Evolutionary conservation across 306 rosid species (phyloP).

Genomic region (Dicorynia guianensis): DNA sequence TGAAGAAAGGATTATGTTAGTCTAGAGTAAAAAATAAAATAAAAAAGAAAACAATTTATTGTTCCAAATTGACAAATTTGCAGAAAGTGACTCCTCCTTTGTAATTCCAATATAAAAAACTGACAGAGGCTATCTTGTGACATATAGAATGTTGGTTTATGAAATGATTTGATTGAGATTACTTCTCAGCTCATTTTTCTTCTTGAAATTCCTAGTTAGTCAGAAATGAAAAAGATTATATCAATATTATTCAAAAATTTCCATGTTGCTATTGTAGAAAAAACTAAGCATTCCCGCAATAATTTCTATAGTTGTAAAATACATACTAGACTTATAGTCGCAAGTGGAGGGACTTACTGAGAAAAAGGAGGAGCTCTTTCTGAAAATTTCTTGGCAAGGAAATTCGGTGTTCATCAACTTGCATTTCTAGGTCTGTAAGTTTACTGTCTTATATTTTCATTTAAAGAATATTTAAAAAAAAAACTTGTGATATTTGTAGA

Average conservation of each 20-base stretch:
- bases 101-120: constrained; percentile 2
- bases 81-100: not conserved
- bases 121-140: no score
- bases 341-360: constrained; percentile 44
- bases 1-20: not conserved
- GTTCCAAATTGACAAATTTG: not conserved
- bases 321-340: constrained; percentile 52
- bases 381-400: constrained; percentile 35
- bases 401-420: no score
- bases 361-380: constrained; percentile 50
- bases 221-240: not conserved
- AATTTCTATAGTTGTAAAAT: constrained; percentile 54
- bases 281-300: constrained; percentile 70
- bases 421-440: no score
- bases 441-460: no score
- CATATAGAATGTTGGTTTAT: no score
- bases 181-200: no score
- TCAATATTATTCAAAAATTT: constrained; percentile 6
- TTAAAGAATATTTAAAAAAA: no score
- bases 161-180: no score
- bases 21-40: not conserved
- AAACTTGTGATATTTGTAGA: no score
- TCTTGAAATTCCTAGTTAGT: not conserved
- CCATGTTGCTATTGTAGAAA: constrained; percentile 60
- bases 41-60: not conserved